Evolutionary conservation across 1,139 yeast species (phyloP).

Genomic region (Scheffersomyces stambukii): DNA sequence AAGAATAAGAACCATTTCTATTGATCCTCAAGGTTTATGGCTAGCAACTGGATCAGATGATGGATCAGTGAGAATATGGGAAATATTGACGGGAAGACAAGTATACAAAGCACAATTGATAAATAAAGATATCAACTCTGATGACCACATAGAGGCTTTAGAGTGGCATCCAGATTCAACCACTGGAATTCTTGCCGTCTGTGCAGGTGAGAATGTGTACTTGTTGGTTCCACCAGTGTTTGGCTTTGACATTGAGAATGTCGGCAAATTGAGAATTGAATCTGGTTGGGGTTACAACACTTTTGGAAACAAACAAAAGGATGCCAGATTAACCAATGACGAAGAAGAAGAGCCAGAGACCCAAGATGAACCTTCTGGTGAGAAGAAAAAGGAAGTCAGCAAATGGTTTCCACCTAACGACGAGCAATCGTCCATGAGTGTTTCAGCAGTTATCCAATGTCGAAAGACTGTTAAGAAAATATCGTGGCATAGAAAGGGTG

Average conservation of each 20-base stretch:
- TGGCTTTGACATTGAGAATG: conserved; percentile 83
- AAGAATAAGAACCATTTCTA: conserved; percentile 73
- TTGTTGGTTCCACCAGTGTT: conserved; percentile 86
- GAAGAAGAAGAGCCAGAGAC: conserved; percentile 24
- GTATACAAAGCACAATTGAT: conserved; percentile 62
- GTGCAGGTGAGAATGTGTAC: conserved; percentile 77
- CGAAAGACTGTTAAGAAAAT: conserved; percentile 73
- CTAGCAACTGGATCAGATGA: conserved; percentile 98
- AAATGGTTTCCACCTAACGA: conserved; percentile 83
- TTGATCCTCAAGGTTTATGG: conserved; percentile 92
- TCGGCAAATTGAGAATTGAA: conserved; percentile 74
- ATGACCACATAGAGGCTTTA: conserved; percentile 75
- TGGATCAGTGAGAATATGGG: conserved; percentile 96
- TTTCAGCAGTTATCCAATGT: conserved; percentile 66
- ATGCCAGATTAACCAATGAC: conserved; percentile 29
- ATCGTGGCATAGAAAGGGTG: conserved; percentile 97
- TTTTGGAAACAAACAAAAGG: conserved; percentile 52
- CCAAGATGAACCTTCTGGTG: conserved; percentile 24
- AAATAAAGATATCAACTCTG: conserved; percentile 48
- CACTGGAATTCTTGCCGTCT: conserved; percentile 75
- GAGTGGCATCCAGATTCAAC: conserved; percentile 87
- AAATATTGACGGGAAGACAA: conserved; percentile 90
- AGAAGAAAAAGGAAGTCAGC: conserved; percentile 57
- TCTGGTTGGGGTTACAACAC: conserved; percentile 91
- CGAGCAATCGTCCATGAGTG: conserved; percentile 60